These are phyloP conservation scores for Leucosporidium yakuticum DNA, from an alignment of 768 basidiomycete species.

Conservation along the genomic window DNA sequence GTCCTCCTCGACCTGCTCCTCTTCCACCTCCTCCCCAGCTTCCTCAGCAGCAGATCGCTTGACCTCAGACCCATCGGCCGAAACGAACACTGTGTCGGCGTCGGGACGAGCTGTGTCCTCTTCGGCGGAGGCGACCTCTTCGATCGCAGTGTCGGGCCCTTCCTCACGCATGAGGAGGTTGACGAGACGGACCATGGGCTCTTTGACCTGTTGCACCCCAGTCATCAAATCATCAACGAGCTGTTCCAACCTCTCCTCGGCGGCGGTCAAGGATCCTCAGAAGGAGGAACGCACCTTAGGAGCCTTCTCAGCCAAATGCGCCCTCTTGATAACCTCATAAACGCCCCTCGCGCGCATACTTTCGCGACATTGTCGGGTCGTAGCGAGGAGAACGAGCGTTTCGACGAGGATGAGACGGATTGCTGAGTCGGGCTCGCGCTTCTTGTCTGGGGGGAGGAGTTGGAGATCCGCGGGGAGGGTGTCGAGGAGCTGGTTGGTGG, in stretches of 20 bases:
- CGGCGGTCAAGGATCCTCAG: background rate
- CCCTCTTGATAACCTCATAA: conserved; percentile 72
- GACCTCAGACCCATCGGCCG: conserved; percentile 3
- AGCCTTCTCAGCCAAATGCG: conserved; percentile 69
- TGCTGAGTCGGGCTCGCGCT: conserved; percentile 67
- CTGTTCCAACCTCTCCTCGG: background rate
- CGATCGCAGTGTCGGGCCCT: conserved; percentile 48
- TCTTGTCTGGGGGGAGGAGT: conserved; percentile 77
- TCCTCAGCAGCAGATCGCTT: background rate
- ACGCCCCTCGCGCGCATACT: conserved; percentile 71
- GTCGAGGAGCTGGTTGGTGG: conserved; percentile 66
- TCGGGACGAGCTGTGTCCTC: conserved; percentile 25
- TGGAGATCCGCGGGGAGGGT: conserved; percentile 75
- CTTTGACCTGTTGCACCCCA: conserved; percentile 57
- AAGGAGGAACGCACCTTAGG: conserved; percentile 6
- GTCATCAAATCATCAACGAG: background rate
- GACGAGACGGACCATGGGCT: conserved; percentile 82
- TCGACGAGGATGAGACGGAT: conserved; percentile 82
- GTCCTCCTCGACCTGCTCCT: background rate
- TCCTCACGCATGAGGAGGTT: conserved; percentile 76
- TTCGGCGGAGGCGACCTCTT: conserved; percentile 40
- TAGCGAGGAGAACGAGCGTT: conserved; percentile 77
- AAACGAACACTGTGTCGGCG: conserved; percentile 3
- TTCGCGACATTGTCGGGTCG: conserved; percentile 81
- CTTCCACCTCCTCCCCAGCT: background rate